Evolutionary conservation across 2,329 filamentous ascomycete species (phyloP).

Genomic region (Colletotrichum truncatum): DNA sequence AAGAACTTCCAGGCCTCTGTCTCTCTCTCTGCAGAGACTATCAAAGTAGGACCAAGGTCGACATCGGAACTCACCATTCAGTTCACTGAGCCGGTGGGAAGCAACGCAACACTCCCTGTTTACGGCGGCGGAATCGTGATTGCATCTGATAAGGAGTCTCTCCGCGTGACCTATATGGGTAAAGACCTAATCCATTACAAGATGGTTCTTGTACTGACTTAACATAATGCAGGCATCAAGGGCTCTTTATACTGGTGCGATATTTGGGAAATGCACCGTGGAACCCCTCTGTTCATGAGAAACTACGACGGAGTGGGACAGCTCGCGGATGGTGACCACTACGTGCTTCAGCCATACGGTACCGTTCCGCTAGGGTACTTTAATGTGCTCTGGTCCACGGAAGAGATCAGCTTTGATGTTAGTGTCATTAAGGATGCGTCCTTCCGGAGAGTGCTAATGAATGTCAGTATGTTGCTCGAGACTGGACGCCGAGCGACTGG

Average conservation of each 20-base stretch:
- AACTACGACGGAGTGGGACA: not conserved
- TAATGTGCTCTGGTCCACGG: conserved; percentile 48
- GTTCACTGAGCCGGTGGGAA: not conserved
- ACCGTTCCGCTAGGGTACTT: not conserved
- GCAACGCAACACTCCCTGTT: not conserved
- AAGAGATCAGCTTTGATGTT: conserved; percentile 43
- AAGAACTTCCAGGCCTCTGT: not conserved
- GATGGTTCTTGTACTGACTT: not conserved
- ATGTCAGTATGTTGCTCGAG: not conserved
- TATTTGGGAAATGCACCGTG: not conserved
- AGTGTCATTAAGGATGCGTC: not conserved
- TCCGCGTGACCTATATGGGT: not conserved
- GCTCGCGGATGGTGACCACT: not conserved
- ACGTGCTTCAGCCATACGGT: not conserved
- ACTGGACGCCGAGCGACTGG: conserved; percentile 44
- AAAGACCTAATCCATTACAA: accelerated
- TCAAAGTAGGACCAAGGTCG: not conserved
- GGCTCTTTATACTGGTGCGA: not conserved
- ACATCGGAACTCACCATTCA: not conserved
- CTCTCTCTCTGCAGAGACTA: not conserved
- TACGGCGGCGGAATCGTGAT: not conserved
- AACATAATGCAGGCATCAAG: not conserved
- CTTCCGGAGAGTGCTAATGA: accelerated
- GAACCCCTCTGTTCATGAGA: not conserved
- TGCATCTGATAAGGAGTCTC: not conserved